phyloP scores from a whole-genome alignment of 2,329 filamentous ascomycete species.

The Neoascochyta sp. region DNA sequence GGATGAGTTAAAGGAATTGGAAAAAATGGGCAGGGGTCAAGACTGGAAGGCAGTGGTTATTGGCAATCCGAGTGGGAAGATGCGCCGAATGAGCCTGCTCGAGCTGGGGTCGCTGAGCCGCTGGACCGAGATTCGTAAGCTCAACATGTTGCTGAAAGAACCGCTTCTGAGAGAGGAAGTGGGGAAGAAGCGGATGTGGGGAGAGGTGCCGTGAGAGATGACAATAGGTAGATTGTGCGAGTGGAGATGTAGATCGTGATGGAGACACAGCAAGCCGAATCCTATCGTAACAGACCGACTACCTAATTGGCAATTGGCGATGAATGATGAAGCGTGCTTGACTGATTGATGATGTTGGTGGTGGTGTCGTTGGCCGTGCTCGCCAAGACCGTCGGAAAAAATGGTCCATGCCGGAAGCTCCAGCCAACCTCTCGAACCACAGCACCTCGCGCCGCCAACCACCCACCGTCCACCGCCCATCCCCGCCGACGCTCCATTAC shows the following conservation, averaged over 20 bases:
- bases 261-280: too few species aligned
- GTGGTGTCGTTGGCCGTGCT: too few species aligned
- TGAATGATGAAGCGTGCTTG: too few species aligned
- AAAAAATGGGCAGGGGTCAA: conserved; percentile 38
- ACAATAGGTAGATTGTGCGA: too few species aligned
- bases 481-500: conserved; percentile 19
- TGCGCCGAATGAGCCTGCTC: conserved; percentile 65
- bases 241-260: too few species aligned
- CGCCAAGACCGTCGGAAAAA: too few species aligned
- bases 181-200: conserved; percentile 5
- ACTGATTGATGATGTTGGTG: too few species aligned
- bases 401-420: too few species aligned
- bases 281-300: too few species aligned
- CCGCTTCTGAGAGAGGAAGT: conserved; percentile 14
- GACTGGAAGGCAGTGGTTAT: conserved; percentile 69
- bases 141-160: conserved; percentile 42
- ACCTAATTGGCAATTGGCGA: too few species aligned
- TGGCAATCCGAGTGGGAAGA: conserved; percentile 66
- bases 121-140: conserved; percentile 65
- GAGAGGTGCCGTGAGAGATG: too few species aligned
- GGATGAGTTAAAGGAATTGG: conserved; percentile 39
- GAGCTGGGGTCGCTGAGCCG: conserved; percentile 66
- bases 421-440: too few species aligned
- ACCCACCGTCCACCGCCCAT: conserved; percentile 6
- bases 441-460: conserved; percentile 3